Evolutionary conservation across 2,329 filamentous ascomycete species (phyloP), one percentile per base, ranked within the genome.

Genomic region (Stagonosporopsis chrysanthemi): DNA sequence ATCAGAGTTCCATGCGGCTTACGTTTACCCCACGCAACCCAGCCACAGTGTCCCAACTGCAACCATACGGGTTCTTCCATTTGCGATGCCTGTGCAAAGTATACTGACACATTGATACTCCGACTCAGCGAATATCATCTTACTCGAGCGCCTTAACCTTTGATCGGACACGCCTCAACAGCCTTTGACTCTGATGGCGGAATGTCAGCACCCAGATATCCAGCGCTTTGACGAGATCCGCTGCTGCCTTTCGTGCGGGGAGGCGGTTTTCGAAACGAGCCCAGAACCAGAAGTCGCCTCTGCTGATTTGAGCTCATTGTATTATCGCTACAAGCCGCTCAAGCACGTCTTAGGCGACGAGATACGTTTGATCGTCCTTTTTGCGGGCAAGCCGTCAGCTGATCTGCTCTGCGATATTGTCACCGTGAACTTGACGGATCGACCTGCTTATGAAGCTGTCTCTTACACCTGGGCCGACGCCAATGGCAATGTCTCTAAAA

Each of bases 401-500:
- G 38, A 51, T 4, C 26, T 68, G 31, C 2, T 6, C 6, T 65
- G 63, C 40, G 53, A 65, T 4, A 56, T 68, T 14, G 15, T 46
- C 1, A 54, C 53, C n/a, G 59, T 59, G 11, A 62, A 66, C 33
- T 51, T 68, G 0, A 29, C 49, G 1, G 63, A 69, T 19, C 29
- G 55, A 1, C 67, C 61, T 9, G 35, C 24, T 17, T 70, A 63
- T 19, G 65, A 66, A 52, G 65, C 67, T 4, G 22, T 67, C 2
- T 70, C 66, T 1, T 69, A 70, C 23, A 69, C 61, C 1, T 70
- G 66, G 64, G 63, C 55, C 1, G 52, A 51, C 8, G 19, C 35
- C 4, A 12, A 35, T 1, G 59, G 64, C n/a, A 24, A 52, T 23
- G 17, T 24, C 12, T 31, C 24, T 1, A 8, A 39, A 15, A 23